Conservation (phyloP, 805 yeast species). For the Yamadazyma sp. region DNA sequence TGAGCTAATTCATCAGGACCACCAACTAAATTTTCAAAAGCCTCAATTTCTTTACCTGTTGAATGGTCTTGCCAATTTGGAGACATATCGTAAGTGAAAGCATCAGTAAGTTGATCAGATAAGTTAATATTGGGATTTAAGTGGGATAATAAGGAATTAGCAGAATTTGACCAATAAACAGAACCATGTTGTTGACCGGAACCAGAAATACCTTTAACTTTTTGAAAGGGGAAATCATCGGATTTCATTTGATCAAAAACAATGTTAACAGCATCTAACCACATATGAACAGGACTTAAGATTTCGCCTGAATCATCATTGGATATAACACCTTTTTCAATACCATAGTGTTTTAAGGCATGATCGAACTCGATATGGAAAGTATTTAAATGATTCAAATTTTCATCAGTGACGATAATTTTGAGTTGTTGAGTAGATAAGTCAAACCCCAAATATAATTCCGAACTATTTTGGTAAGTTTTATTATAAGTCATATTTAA, state of each 20-base stretch:
- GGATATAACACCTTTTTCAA: slow-evolving; percentile 65
- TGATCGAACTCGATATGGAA: slow-evolving; percentile 71
- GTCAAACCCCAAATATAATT: slow-evolving; percentile 69
- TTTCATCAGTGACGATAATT: slow-evolving; percentile 58
- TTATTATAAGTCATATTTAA: slow-evolving; percentile 19
- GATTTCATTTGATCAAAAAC: slow-evolving; percentile 50
- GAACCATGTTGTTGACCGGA: slow-evolving; percentile 94
- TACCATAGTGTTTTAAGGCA: slow-evolving; percentile 56
- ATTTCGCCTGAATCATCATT: slow-evolving; percentile 57
- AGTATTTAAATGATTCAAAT: slow-evolving; percentile 51
- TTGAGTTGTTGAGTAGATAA: slow-evolving; percentile 88
- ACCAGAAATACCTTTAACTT: slow-evolving; percentile 70
- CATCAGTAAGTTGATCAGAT: slow-evolving; percentile 44
- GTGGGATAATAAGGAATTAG: slow-evolving; percentile 36
- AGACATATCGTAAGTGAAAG: slow-evolving; percentile 61
- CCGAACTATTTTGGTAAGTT: slow-evolving; percentile 12
- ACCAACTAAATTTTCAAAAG: slow-evolving; percentile 59
- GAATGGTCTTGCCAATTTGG: slow-evolving; percentile 98
- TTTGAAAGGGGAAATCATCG: slow-evolving; percentile 53
- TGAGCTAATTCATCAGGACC: slow-evolving; percentile 58
- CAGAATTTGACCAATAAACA: slow-evolving; percentile 66
- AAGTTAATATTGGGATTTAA: slow-evolving; percentile 36
- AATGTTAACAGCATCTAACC: slow-evolving; percentile 79
- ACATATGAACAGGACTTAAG: slow-evolving; percentile 81
- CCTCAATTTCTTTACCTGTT: slow-evolving; percentile 64